phyloP scores from a whole-genome alignment of 2,329 filamentous ascomycete genomes.

The Fusarium tuaranense region DNA sequence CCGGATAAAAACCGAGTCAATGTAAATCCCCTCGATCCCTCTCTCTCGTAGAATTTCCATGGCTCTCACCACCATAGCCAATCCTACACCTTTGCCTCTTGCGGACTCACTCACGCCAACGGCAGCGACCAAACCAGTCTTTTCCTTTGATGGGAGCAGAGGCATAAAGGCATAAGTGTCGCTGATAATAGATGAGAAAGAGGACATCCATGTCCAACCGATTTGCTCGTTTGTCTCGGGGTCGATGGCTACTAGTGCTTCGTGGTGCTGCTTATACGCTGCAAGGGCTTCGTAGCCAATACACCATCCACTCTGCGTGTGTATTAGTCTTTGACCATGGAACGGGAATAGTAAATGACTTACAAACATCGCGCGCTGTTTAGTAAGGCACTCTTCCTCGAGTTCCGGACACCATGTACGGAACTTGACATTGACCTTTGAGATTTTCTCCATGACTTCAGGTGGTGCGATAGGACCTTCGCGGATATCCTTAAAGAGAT shows the following conservation, averaged over 20 bases:
- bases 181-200: background rate
- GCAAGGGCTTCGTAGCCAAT: constrained; percentile 32
- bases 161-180: constrained; percentile 30
- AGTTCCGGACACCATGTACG: constrained; percentile 38
- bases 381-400: constrained; percentile 41
- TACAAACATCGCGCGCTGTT: constrained; percentile 36
- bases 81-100: constrained; percentile 34
- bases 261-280: constrained; percentile 22
- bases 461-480: constrained; percentile 8
- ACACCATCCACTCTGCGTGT: constrained; percentile 23
- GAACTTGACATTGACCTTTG: constrained; percentile 33
- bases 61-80: constrained; percentile 38
- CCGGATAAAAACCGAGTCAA: constrained; percentile 35
- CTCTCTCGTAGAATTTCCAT: constrained; percentile 37
- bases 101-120: constrained; percentile 36
- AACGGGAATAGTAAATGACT: background rate
- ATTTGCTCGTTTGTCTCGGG: constrained; percentile 39
- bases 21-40: constrained; percentile 33
- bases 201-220: constrained; percentile 43
- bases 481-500: constrained; percentile 36
- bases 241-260: constrained; percentile 41
- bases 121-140: constrained; percentile 38
- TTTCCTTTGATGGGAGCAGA: constrained; percentile 29
- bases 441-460: constrained; percentile 30
- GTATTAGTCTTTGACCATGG: background rate